phyloP scores from a whole-genome alignment of 1,284 basidiomycete species.

The Rugiboletus extremiorientalis region DNA sequence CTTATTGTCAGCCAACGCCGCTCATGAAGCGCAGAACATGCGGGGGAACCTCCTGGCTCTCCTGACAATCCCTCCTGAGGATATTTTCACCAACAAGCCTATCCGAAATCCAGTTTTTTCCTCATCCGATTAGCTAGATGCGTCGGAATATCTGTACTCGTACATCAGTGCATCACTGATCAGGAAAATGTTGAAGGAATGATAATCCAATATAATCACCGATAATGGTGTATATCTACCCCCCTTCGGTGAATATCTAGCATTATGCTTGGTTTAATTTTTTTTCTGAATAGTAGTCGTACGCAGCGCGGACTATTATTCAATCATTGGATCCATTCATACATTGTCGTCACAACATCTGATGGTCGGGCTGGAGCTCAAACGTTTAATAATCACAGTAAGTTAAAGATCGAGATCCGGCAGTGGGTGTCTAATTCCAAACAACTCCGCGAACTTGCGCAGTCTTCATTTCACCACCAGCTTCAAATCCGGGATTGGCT shows the following conservation, averaged over 20 bases:
- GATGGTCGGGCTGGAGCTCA: neutral
- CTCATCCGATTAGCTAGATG: neutral
- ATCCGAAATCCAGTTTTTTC: no score
- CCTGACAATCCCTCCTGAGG: no score
- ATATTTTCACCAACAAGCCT: no score
- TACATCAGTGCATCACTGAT: no score
- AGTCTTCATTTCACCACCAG: neutral
- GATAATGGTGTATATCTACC: no score
- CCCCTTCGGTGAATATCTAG: no score
- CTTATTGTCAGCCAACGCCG: neutral
- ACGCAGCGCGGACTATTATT: neutral
- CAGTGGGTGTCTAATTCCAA: neutral
- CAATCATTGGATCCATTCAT: neutral
- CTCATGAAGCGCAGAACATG: neutral
- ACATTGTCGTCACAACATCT: neutral
- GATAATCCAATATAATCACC: no score
- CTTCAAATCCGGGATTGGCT: neutral
- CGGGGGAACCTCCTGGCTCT: neutral
- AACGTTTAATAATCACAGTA: neutral
- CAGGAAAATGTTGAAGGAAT: no score
- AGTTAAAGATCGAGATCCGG: constrained; percentile 5
- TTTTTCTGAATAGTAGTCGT: no score
- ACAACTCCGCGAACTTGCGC: constrained; percentile 4
- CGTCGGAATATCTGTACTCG: neutral
- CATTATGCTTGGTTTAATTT: no score